Percentiles rank a stretch among this genome's conserved stretches.
phyloP scores from a whole-genome alignment of 1,139 yeast genomes.

The Yamadazyma atlantica region DNA sequence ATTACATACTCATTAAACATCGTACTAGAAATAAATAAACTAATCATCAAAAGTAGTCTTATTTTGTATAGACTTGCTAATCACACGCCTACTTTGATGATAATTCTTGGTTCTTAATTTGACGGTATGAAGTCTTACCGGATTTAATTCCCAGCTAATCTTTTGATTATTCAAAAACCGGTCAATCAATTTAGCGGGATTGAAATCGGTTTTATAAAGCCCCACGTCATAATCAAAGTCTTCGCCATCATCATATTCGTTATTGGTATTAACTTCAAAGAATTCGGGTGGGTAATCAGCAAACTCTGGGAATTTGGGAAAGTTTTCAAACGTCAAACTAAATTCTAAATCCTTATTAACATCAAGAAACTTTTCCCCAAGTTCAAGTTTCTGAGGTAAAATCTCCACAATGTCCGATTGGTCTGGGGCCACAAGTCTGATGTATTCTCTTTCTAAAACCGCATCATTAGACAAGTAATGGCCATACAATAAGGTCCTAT shows the following conservation, averaged over 20 bases:
- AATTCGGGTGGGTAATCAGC: slow-evolving; percentile 13
- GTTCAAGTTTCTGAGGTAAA: slow-evolving; percentile 21
- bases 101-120: slow-evolving; percentile 22
- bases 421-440: slow-evolving; percentile 13
- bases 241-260: slow-evolving; percentile 5
- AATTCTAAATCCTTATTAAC: slow-evolving; percentile 15
- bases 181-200: slow-evolving; percentile 23
- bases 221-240: slow-evolving; percentile 25
- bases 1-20: slow-evolving; percentile 1
- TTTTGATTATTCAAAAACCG: slow-evolving; percentile 16
- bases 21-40: background rate
- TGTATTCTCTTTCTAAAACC: slow-evolving; percentile 22
- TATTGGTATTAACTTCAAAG: slow-evolving; percentile 6
- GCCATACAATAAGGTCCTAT: slow-evolving; percentile 26
- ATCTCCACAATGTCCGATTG: slow-evolving; percentile 23
- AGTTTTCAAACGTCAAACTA: slow-evolving; percentile 20
- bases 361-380: slow-evolving; percentile 20
- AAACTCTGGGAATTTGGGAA: slow-evolving; percentile 24
- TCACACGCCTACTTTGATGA: slow-evolving; percentile 22
- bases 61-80: slow-evolving; percentile 14
- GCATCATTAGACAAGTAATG: slow-evolving; percentile 23
- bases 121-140: slow-evolving; percentile 18
- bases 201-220: slow-evolving; percentile 25
- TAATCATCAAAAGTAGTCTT: slow-evolving; percentile 1
- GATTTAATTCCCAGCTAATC: slow-evolving; percentile 18